These are phyloP conservation scores for Glebionis coronaria DNA, from an alignment of 129 eudicot genomes.

Conservation along the genomic window DNA sequence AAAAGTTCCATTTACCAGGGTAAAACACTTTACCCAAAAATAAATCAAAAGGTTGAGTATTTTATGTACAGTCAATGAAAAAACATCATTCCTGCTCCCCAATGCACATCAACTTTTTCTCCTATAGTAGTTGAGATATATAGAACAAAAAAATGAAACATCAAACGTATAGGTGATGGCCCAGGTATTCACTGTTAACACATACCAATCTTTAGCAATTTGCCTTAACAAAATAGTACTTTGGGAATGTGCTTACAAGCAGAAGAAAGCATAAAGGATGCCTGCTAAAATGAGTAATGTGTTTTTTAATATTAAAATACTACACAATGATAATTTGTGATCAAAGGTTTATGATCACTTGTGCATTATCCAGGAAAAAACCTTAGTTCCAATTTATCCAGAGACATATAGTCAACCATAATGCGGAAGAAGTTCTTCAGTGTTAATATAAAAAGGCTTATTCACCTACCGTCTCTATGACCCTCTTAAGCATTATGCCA, in stretches of 20 bases:
- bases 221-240: not conserved
- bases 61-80: too few species aligned
- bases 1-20: too few species aligned
- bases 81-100: too few species aligned
- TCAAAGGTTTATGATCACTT: not conserved
- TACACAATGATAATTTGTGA: conserved; percentile 1
- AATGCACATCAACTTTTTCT: too few species aligned
- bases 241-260: not conserved
- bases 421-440: not conserved
- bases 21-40: too few species aligned
- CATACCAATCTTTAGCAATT: not conserved
- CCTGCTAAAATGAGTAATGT: not conserved
- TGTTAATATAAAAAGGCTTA: not conserved
- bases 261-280: not conserved
- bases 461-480: conserved; percentile 66
- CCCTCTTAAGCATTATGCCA: conserved; percentile 86
- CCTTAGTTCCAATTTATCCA: not conserved
- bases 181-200: too few species aligned
- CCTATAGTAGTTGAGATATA: too few species aligned
- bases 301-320: not conserved
- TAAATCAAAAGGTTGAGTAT: too few species aligned
- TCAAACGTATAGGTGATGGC: too few species aligned
- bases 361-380: not conserved
- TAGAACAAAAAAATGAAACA: too few species aligned
- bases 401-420: not conserved